Evolutionary conservation across 2,329 filamentous ascomycete species (phyloP), one percentile per base, ranked within the genome.

Genomic region (Biscogniauxia mediterranea): DNA sequence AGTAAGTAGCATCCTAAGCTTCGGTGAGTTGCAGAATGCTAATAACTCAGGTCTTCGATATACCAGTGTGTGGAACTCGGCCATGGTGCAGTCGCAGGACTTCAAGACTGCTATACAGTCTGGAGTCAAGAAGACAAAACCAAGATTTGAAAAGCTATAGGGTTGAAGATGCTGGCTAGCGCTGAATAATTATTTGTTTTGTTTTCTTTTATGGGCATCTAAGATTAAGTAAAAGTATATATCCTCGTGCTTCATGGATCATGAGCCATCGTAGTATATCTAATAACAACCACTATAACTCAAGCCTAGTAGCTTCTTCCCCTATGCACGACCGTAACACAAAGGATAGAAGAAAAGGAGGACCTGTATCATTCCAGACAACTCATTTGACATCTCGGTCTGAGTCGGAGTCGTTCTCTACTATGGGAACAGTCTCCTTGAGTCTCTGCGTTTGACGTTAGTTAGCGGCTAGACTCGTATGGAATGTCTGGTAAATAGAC

Each of bases 21-120:
- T 25, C 32, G 28, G 46, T 5, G 11, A 11, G 21, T 55, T n/a
- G 52, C 55, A 63, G 61, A 42, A 59, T 6, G 58, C 66, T 73
- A 57, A 71, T 63, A 54, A 28, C 11, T 28, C 3, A 54, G 87
- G 87, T 54, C 77, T 98, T 74, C 85, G 86, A 61, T 97, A 97
- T 76, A 96, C 93, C 3, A 83, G 86, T 11, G 83, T 95, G 1
- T 97, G 93, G 94, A 98, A 98, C 73, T 85, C 87, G 68, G 90
- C 87, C 2, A 90, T 91, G 71, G 73, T 97, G 69, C 93, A 97
- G 80, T 90, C 91, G 6, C 80, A 81, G 57, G 94, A 98, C 80
- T 83, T 97, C 52, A 79, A 85, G 71, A 80, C 83, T 61, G 92
- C 93, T 0, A 80, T 97, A 73, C 72, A 90, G 73, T 91, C 90